Base-by-base conservation (phyloP, 2,329 filamentous ascomycete genomes). In the Fusarium sp. region DNA sequence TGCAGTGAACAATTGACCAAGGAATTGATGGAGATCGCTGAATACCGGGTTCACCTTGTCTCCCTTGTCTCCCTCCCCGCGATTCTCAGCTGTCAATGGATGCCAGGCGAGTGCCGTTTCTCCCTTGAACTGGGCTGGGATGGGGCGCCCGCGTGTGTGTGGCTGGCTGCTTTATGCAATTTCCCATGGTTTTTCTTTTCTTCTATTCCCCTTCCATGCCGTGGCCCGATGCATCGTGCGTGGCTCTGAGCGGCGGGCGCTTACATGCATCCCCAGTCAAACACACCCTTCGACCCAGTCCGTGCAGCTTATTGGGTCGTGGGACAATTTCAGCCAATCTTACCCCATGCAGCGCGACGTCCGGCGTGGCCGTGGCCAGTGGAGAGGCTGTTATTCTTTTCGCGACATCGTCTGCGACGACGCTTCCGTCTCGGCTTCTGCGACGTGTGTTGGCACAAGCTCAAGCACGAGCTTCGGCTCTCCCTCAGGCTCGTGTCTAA, bases 351-450 rank as follows among this genome's bases (percentile, higher is more conserved):
- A 96, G 81, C 90, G 91, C 77, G 96, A 98, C 83, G 85, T 84
- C 72, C 91, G 93, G 80, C 91, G 93, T 76, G 93, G 94, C 74
- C 87, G 87, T 66, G 91, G 91, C 71, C 91, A 94, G 81, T 98
- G 95, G 95, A 91, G 92, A 79, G 96, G 95, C 49, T 97, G 94
- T 81, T 93, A 96, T 84, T 90, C 90, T 40, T 98, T 98, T 83
- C 91, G 92, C 71, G 91, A 96, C 81, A 96, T 97, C 79, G 91
- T 94, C 77, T 94, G 92, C 77, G 94, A 97, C 82, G 94, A 94
- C 66, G 87, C 92, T 69, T 81, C 86, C 57, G 82, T 85, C 60
- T 75, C 70, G 68, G 72, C 72, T 75, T 69, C 70, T 75, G 72
- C 70, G 69, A 75, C 72, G 67, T 71, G 66, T 42, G 71, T 64